phyloP scores from a whole-genome alignment of 768 basidiomycete genomes.

The Scleroderma citrinum region DNA sequence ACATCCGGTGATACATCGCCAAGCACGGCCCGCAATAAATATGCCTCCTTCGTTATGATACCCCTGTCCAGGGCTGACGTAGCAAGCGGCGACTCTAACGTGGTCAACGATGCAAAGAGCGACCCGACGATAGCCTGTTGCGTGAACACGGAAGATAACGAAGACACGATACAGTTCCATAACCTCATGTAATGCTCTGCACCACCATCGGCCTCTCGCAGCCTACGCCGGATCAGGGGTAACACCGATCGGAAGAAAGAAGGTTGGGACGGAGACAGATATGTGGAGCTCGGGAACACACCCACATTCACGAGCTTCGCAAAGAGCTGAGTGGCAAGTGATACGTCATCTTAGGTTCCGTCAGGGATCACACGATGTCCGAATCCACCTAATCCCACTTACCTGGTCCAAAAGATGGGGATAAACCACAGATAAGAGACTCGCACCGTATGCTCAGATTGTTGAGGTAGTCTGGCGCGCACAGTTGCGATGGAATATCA shows the following conservation, averaged over 20 bases:
- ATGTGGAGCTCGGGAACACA: conserved; percentile 49
- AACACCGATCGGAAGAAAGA: conserved; percentile 62
- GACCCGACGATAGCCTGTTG: conserved; percentile 57
- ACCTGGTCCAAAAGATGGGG: conserved; percentile 37
- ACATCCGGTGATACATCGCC: conserved; percentile 41
- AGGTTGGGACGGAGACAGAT: conserved; percentile 51
- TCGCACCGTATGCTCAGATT: conserved; percentile 49
- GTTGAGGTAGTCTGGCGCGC: conserved; percentile 53
- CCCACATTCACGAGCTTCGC: conserved; percentile 65
- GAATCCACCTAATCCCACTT: conserved; percentile 17
- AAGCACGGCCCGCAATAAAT: conserved; percentile 46
- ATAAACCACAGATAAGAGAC: conserved; percentile 41
- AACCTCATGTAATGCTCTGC: conserved; percentile 36
- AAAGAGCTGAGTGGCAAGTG: conserved; percentile 45
- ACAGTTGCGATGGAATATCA: conserved; percentile 42
- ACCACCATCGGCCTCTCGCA: conserved; percentile 20
- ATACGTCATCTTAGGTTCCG: conserved; percentile 26
- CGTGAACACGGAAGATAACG: conserved; percentile 44
- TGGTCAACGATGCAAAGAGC: conserved; percentile 45
- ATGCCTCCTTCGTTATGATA: conserved; percentile 47
- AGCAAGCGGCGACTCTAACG: conserved; percentile 27
- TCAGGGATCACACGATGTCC: conserved; percentile 26
- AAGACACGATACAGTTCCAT: conserved; percentile 45
- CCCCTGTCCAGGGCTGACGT: conserved; percentile 31
- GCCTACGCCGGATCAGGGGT: conserved; percentile 40